Evolutionary conservation across 352 stramenopile species (phyloP), one percentile per base, ranked within the genome.

Genomic region (Phytophthora idaei): DNA sequence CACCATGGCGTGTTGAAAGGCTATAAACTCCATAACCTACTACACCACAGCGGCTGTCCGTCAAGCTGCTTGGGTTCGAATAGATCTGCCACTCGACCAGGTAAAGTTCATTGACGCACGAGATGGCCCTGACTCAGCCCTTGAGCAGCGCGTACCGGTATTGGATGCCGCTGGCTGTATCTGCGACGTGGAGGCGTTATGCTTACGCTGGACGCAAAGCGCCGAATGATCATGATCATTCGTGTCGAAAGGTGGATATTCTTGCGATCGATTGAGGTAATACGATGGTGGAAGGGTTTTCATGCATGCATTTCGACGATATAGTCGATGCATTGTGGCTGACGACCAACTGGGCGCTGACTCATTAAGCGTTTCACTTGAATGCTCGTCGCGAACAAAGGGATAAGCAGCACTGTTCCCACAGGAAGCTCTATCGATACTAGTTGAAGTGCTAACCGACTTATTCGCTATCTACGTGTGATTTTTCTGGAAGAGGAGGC

Each of bases 391-490:
- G 34, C 10, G 34, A 12, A 39, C 34, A 10, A 9, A 39, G 36
- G 36, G 36, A 34, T 34, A 34, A 34, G 29, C 29, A 34, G 7
- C 21, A 21, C 21, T 21, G 21, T 1, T 21, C 21, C 21, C 21
- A 21, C 21, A 21, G 21, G 21, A 21, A 21, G 21, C 21, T 21
- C 21, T 21, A 21, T 21, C 21, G 21, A 21, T 21, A 21, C 41
- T 61, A 54, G 51, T 67, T 67, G 60, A 67, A 61, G 51, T 56
- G 51, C 15, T 21, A 34, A 17, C 50, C 39, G 28, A 64, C 47
- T 37, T 46, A 45, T 27, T 52, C 17, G n/a, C 46, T 52, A 45
- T 48, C 47, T 15, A 12, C 12, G 3, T 48, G 1, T 42, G n/a
- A 67, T 55, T 62, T 21, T 42, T 42, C 9, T 28, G 10, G 46